Base-by-base conservation (phyloP, 768 basidiomycete species). In the Favolaschia claudopus region DNA sequence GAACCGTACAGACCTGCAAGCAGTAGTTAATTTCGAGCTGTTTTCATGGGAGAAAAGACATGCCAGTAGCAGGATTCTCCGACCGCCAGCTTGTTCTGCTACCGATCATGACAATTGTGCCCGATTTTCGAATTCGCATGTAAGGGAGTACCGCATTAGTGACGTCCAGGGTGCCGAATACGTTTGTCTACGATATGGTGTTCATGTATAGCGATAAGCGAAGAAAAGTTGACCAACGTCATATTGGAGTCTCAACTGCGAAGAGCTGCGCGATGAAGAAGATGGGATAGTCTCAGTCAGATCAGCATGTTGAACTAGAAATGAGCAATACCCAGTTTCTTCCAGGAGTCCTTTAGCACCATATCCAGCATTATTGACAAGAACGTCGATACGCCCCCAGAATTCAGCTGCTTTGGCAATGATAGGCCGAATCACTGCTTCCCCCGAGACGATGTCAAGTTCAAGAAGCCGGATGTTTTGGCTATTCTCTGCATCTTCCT, bases 291-390 rank as follows among this genome's bases (percentile, higher is more conserved):
- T n/a, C n/a, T n/a, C 2, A n/a, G 32, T 52, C 10, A 47, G 36
- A 15, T 34, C 2, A 2, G 27, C 9, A 2, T 15, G 27, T 24
- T 37, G 15, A 1, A 29, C 8, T 1, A 5, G 19, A 12, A 34
- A 17, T 17, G 8, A 29, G 39, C 70, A 68, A 61, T 56, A 79
- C 78, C 77, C 75, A 55, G 69, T 68, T 61, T 79, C 78, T 61
- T 80, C 80, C 24, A 77, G 47, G 9, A 76, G 45, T 5, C 70
- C 70, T 42, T 72, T 71, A 45, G 73, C 48, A 20, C 75, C 76
- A 63, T 69, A 67, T n/a, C 78, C 81, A 19, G 79, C 81, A 63
- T 82, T 82, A 62, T 82, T 82, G 7, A 81, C 77, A 1, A 72
- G 40, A 1, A 82, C 79, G 48, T 82, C 80, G 48, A 82, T 75